phyloP scores from a whole-genome alignment of 2,329 filamentous ascomycete species.

The Fusarium sp. region DNA sequence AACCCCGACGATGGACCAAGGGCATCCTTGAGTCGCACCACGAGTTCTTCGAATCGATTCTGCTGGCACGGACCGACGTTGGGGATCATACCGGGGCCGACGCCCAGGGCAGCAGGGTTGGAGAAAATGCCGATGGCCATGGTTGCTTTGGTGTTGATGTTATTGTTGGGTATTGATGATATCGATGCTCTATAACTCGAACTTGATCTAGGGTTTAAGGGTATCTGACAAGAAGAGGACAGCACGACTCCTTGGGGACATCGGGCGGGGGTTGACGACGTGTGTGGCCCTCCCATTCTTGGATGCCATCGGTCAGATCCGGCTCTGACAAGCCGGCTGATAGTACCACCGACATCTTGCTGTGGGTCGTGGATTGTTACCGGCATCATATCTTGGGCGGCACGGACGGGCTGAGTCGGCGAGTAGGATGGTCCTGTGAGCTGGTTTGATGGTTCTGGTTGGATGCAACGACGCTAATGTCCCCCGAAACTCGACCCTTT shows the following conservation, averaged over 20 bases:
- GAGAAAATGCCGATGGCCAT: slow-evolving; percentile 57
- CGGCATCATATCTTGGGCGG: slow-evolving; percentile 39
- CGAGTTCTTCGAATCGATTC: slow-evolving; percentile 77
- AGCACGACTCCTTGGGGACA: slow-evolving; percentile 45
- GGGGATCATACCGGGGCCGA: slow-evolving; percentile 39
- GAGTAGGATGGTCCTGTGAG: slow-evolving; percentile 46
- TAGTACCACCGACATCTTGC: slow-evolving; percentile 50
- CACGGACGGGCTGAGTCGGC: slow-evolving; percentile 43
- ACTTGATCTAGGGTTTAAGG: slow-evolving; percentile 21
- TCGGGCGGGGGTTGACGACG: slow-evolving; percentile 47
- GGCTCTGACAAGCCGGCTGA: slow-evolving; percentile 46
- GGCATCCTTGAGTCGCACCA: slow-evolving; percentile 78
- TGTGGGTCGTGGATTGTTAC: slow-evolving; percentile 47
- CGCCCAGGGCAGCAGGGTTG: slow-evolving; percentile 35
- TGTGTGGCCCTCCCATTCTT: slow-evolving; percentile 42
- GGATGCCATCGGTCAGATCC: slow-evolving; percentile 48
- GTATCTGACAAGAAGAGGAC: slow-evolving; percentile 41
- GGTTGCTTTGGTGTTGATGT: slow-evolving; percentile 36
- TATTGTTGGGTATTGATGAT: slow-evolving; percentile 33
- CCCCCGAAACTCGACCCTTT: slow-evolving; percentile 28
- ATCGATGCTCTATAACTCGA: slow-evolving; percentile 20
- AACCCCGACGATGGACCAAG: slow-evolving; percentile 87
- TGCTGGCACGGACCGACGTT: slow-evolving; percentile 47
- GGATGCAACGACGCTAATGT: slow-evolving; percentile 47
- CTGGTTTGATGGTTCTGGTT: slow-evolving; percentile 47